Percentiles rank a stretch among this genome's conserved stretches.
These are phyloP conservation scores for Thraustotheca clavata DNA, from an alignment of 352 stramenopile species.

Conservation along the genomic window DNA sequence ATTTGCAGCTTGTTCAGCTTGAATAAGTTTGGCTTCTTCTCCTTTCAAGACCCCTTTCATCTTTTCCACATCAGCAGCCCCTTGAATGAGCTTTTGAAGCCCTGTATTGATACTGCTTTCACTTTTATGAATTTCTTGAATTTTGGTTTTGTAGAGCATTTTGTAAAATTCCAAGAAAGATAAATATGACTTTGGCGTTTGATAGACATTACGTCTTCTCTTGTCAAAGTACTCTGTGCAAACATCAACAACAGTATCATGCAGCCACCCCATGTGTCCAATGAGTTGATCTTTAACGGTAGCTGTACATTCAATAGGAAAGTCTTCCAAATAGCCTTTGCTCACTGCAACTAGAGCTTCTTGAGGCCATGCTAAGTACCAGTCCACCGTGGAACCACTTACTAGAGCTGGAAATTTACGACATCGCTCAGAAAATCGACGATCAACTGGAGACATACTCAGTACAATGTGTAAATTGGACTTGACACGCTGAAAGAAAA, in stretches of 20 bases:
- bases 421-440: conserved; percentile 64
- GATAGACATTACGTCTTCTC: conserved; percentile 74
- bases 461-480: conserved; percentile 79
- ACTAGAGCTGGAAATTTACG: conserved; percentile 86
- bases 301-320: conserved; percentile 49
- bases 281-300: conserved; percentile 56
- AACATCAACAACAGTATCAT: conserved; percentile 61
- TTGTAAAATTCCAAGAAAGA: conserved; percentile 79
- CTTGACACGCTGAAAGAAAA: conserved; percentile 82
- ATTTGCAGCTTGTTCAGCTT: conserved; percentile 72
- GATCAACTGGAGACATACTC: conserved; percentile 81
- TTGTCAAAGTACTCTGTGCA: conserved; percentile 69
- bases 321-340: conserved; percentile 62
- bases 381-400: conserved; percentile 83
- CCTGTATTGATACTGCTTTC: conserved; percentile 78
- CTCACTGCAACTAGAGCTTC: conserved; percentile 80
- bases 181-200: conserved; percentile 85
- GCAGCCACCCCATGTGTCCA: conserved; percentile 59
- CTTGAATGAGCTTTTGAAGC: conserved; percentile 82
- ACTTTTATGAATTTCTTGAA: conserved; percentile 67
- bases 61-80: conserved; percentile 78
- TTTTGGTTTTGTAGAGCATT: conserved; percentile 61
- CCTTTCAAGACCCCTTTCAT: conserved; percentile 87
- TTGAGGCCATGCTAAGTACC: conserved; percentile 85
- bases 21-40: conserved; percentile 80